Evolutionary conservation across 169 alveolate species (phyloP), one percentile per base, ranked within the genome.

Genomic region (Amoebophrya sp.): DNA sequence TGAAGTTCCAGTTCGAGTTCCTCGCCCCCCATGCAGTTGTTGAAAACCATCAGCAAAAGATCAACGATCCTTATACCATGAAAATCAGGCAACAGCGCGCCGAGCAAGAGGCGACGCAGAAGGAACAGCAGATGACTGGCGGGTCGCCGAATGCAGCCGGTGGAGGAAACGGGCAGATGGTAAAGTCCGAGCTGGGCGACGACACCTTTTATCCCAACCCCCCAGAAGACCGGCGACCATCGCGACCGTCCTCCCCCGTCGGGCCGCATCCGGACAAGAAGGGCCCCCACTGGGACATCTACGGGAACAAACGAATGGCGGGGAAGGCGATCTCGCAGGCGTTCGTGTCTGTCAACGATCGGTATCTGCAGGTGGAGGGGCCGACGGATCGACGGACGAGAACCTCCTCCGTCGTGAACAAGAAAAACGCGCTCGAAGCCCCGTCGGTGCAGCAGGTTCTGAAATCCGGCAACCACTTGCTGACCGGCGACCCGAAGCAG

Each of bases 181-280:
- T n/a, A n/a, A n/a, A 41, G 23, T 41, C 54, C 54, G 54, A 12
- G 23, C 54, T 41, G 23, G 54, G 54, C 12, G 54, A 41, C 54
- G 54, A 41, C 54, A 41, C 54, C 12, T 41, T 41, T 12, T 41
- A 41, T 47, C 83, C 83, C 83, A 25, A n/a, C 18, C 83, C 83
- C 83, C 83, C 38, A 0, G 83, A 66, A 25, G 83, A 66, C 83
- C 83, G 83, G 29, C 83, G 83, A 12, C 83, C 83, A 0, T 25
- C 38, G 29, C 83, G 83, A 0, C 35, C 38, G 7, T 12, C 35
- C 83, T 25, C 38, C 18, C 83, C 83, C 29, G 35, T 25, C 38
- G 83, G 83, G 39, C 83, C 83, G 83, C 83, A 66, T 25, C 83
- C 83, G 83, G 83, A 66, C 35, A 66, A 66, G 83, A 66, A 66